Evolutionary conservation across 352 stramenopile species (phyloP).

Genomic region (Globisporangium nodosum): DNA sequence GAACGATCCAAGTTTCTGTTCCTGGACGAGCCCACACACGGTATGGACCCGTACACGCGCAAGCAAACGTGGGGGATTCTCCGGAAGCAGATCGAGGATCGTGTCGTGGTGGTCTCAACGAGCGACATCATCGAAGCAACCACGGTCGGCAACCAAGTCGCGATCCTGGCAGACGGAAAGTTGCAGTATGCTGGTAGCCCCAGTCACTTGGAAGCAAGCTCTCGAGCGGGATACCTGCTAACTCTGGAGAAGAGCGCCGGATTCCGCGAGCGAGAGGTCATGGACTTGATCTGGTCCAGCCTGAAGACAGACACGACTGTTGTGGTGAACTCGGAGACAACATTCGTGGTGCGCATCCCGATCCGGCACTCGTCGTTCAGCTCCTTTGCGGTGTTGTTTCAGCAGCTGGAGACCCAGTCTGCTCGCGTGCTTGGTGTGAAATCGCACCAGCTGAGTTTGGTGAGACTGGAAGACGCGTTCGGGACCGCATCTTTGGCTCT

Average conservation of each 20-base stretch:
- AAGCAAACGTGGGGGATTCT: conserved; percentile 86
- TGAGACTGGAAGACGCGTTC: conserved; percentile 61
- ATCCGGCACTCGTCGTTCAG: conserved; percentile 13
- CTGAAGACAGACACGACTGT: conserved; percentile 14
- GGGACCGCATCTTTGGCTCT: neutral
- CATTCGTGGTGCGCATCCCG: conserved; percentile 41
- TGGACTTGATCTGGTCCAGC: conserved; percentile 16
- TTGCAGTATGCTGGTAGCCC: conserved; percentile 29
- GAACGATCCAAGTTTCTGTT: conserved; percentile 44
- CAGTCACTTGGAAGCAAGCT: conserved; percentile 39
- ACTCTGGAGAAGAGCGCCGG: conserved; percentile 31
- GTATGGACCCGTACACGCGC: conserved; percentile 92
- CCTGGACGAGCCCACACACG: conserved; percentile 84
- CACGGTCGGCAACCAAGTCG: conserved; percentile 58
- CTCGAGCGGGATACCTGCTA: conserved; percentile 38
- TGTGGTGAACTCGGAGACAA: conserved; percentile 24
- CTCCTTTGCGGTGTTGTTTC: conserved; percentile 37
- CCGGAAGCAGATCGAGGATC: conserved; percentile 23
- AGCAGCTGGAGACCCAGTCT: conserved; percentile 14
- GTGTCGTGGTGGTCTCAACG: conserved; percentile 80
- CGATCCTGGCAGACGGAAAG: conserved; percentile 56
- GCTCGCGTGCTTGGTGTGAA: conserved; percentile 18
- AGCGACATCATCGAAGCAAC: conserved; percentile 92
- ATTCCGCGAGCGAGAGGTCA: conserved; percentile 16
- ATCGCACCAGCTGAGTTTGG: conserved; percentile 57